A percentile compares a stretch with the other conserved stretches of the same genome.
Conservation (phyloP, 2,329 filamentous ascomycete species). For the Zymoseptoria crescenta region DNA sequence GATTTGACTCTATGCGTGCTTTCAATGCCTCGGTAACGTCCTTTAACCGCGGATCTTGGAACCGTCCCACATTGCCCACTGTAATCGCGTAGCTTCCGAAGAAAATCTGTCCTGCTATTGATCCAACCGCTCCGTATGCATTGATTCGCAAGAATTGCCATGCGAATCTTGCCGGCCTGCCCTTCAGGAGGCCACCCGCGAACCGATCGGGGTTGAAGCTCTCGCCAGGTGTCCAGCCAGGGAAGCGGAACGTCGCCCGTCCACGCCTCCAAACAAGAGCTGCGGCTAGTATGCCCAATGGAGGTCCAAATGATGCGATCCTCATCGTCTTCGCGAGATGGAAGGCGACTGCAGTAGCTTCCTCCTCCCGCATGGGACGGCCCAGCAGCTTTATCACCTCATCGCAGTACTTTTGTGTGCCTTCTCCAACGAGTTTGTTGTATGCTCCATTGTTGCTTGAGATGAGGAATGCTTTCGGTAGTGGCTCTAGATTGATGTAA, state of each 20-base stretch:
- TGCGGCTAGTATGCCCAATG: conserved; percentile 28
- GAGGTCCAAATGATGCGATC: conserved; percentile 33
- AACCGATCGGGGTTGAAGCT: conserved; percentile 34
- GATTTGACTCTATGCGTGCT: conserved; percentile 14
- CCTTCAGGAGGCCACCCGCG: conserved; percentile 21
- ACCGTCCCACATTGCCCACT: conserved; percentile 27
- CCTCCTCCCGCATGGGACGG: conserved; percentile 33
- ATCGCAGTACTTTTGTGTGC: conserved; percentile 25
- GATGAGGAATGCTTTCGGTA: conserved; percentile 33
- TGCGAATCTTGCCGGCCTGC: conserved; percentile 26
- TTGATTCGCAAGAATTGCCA: conserved; percentile 28
- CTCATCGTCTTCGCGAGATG: conserved; percentile 33
- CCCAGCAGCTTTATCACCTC: conserved; percentile 27
- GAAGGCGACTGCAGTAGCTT: conserved; percentile 36
- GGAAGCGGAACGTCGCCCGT: conserved; percentile 32
- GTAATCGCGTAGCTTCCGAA: conserved; percentile 28
- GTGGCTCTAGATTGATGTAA: conserved; percentile 31
- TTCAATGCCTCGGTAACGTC: conserved; percentile 33
- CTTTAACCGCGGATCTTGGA: conserved; percentile 35
- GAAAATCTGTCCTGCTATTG: conserved; percentile 28
- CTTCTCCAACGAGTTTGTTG: conserved; percentile 20
- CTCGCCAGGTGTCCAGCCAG: conserved; percentile 34
- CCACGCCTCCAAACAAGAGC: conserved; percentile 30
- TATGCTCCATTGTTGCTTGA: conserved; percentile 26
- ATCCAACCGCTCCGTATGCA: conserved; percentile 26